Evolutionary conservation across 495 filamentous ascomycete genomes (phyloP).

Genomic region (Annulohypoxylon moriforme): DNA sequence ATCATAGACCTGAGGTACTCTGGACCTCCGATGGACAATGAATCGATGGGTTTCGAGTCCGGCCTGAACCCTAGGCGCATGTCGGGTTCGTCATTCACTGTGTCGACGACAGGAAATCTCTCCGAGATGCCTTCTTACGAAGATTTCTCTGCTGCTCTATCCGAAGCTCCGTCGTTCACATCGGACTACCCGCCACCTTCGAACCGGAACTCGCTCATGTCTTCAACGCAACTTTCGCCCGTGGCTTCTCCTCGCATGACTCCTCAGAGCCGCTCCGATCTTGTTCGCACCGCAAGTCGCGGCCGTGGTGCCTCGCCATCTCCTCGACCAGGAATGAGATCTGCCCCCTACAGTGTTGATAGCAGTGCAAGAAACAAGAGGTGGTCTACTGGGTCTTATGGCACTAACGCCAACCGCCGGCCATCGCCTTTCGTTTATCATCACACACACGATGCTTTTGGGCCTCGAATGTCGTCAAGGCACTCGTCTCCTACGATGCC

Average conservation of each 20-base stretch:
- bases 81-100: conserved; percentile 69
- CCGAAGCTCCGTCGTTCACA: conserved; percentile 65
- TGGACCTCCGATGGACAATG: conserved; percentile 54
- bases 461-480: conserved; percentile 59
- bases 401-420: conserved; percentile 61
- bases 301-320: conserved; percentile 73
- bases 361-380: conserved; percentile 69
- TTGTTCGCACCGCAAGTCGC: conserved; percentile 68
- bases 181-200: conserved; percentile 68
- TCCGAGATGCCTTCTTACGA: conserved; percentile 70
- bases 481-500: conserved; percentile 67
- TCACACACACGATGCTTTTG: conserved; percentile 62
- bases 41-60: conserved; percentile 54
- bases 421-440: conserved; percentile 67
- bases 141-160: conserved; percentile 66
- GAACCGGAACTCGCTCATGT: conserved; percentile 68
- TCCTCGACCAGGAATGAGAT: conserved; percentile 70
- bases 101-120: conserved; percentile 66
- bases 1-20: conserved; percentile 64
- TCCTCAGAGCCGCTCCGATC: conserved; percentile 64
- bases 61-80: conserved; percentile 61
- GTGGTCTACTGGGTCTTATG: conserved; percentile 77
- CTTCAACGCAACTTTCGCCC: conserved; percentile 67
- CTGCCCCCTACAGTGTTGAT: conserved; percentile 72
- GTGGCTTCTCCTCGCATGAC: conserved; percentile 70